Percentiles rank a stretch among this genome's conserved stretches.
These are phyloP conservation scores for Aspergillus sp. DNA, from an alignment of 2,329 filamentous ascomycete species.

Conservation along the genomic window DNA sequence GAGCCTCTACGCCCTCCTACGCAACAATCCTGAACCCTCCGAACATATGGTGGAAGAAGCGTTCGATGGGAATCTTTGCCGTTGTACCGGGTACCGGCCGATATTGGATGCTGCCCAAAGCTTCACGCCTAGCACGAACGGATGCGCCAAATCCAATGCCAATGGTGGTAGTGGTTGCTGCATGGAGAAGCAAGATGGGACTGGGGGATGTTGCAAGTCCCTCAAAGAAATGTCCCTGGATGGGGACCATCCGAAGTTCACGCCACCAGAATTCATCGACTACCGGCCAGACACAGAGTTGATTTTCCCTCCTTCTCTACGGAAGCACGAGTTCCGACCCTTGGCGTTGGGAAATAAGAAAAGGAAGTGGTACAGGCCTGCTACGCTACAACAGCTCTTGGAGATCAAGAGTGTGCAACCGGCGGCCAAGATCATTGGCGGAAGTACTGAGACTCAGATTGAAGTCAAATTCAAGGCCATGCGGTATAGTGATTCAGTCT, in stretches of 20 bases:
- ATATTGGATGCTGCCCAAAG: slow-evolving; percentile 93
- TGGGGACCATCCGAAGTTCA: slow-evolving; percentile 58
- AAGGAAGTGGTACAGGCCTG: slow-evolving; percentile 90
- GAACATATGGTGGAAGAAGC: slow-evolving; percentile 89
- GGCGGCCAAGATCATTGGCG: slow-evolving; percentile 88
- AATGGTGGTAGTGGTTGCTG: slow-evolving; percentile 68
- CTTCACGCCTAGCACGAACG: slow-evolving; percentile 56
- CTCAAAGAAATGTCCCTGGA: slow-evolving; percentile 45
- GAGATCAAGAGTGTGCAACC: slow-evolving; percentile 87
- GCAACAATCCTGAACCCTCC: slow-evolving; percentile 75
- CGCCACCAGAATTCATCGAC: slow-evolving; percentile 85
- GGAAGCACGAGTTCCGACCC: slow-evolving; percentile 76
- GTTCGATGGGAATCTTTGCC: slow-evolving; percentile 93
- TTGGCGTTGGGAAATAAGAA: slow-evolving; percentile 90
- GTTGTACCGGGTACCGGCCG: slow-evolving; percentile 91
- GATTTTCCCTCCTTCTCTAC: slow-evolving; percentile 85
- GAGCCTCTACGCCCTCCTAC: slow-evolving; percentile 88
- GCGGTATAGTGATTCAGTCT: slow-evolving; percentile 85
- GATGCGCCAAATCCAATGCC: slow-evolving; percentile 54
- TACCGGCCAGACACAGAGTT: slow-evolving; percentile 92
- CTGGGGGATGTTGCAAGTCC: slow-evolving; percentile 67
- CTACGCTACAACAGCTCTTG: slow-evolving; percentile 79
- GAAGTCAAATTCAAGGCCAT: slow-evolving; percentile 97
- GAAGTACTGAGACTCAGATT: slow-evolving; percentile 95
- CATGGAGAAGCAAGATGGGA: slow-evolving; percentile 62